These are phyloP conservation scores for Cinnamomum chago DNA, from an alignment of 164 flowering plant genomes.

Conservation along the genomic window DNA sequence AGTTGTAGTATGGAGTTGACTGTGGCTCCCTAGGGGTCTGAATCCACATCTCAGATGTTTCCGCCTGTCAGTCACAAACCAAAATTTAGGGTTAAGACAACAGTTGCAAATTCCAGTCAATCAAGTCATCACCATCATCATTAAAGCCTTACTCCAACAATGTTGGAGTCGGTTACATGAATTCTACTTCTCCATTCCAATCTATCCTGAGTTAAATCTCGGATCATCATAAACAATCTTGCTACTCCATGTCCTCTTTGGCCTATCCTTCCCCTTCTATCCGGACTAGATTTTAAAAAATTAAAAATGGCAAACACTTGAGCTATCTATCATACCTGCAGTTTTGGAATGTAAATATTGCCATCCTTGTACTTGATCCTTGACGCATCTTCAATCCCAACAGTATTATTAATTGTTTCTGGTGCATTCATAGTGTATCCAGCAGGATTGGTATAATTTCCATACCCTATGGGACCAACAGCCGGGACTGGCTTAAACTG, in stretches of 20 bases:
- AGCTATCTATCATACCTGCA: slow-evolving; percentile 53
- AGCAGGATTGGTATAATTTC: slow-evolving; percentile 59
- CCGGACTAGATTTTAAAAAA: not conserved
- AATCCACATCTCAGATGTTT: slow-evolving; percentile 85
- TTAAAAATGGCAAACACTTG: not conserved
- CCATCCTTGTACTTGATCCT: slow-evolving; percentile 87
- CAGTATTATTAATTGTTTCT: slow-evolving; percentile 56
- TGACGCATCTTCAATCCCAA: slow-evolving; percentile 66
- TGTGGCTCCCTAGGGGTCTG: slow-evolving; percentile 74
- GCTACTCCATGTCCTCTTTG: too few relatives aligned
- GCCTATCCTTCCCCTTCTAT: too few relatives aligned
- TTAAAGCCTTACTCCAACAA: too few relatives aligned
- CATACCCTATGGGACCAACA: slow-evolving; percentile 73
- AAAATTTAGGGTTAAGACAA: not conserved
- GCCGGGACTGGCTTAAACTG: slow-evolving; percentile 77
- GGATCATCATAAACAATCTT: too few relatives aligned
- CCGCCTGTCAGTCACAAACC: slow-evolving; percentile 49
- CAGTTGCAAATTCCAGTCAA: not conserved
- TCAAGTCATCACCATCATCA: too few relatives aligned
- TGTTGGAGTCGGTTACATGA: too few relatives aligned
- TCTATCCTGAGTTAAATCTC: too few relatives aligned
- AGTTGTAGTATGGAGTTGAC: slow-evolving; percentile 68
- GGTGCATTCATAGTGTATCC: slow-evolving; percentile 75
- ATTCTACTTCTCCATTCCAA: too few relatives aligned
- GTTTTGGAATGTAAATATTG: slow-evolving; percentile 71